Evolutionary conservation across 768 basidiomycete genomes (phyloP).

Genomic region (Cystobasidiopsis lactophilus): DNA sequence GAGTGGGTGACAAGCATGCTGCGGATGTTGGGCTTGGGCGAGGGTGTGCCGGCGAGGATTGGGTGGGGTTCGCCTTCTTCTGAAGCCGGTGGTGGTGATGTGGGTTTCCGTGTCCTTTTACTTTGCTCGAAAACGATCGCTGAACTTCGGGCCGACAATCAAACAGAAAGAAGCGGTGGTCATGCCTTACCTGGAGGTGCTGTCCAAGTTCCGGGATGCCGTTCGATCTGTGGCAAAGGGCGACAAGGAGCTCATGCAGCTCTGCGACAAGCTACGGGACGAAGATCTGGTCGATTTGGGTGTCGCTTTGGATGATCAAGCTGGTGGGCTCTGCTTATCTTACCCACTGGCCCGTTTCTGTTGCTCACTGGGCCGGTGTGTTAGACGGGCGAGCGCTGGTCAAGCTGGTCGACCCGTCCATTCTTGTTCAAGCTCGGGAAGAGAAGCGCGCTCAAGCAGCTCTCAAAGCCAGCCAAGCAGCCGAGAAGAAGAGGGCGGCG

Average conservation of each 20-base stretch:
- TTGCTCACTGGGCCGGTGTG: background rate
- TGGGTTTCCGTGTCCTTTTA: no score
- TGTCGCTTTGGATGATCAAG: conserved; percentile 88
- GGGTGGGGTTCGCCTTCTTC: conserved; percentile 44
- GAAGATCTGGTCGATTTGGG: conserved; percentile 77
- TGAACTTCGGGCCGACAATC: conserved; percentile 20
- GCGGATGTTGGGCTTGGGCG: conserved; percentile 31
- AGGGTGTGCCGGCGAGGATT: conserved; percentile 42
- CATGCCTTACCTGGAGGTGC: conserved; percentile 64
- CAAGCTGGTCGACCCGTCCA: conserved; percentile 63
- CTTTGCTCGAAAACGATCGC: no score
- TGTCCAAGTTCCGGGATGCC: conserved; percentile 79
- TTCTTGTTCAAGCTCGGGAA: conserved; percentile 62
- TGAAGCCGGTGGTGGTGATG: background rate
- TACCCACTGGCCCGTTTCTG: background rate
- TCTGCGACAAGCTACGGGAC: conserved; percentile 78
- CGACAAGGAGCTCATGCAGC: conserved; percentile 46
- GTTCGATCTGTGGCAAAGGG: conserved; percentile 61
- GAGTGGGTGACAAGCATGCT: conserved; percentile 33
- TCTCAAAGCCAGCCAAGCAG: conserved; percentile 60
- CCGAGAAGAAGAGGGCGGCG: conserved; percentile 34
- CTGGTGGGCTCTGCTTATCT: conserved; percentile 34
- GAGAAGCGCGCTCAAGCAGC: conserved; percentile 57
- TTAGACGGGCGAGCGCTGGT: conserved; percentile 84
- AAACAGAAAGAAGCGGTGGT: conserved; percentile 55